These are phyloP conservation scores for Schizochytrium sp. DNA, from an alignment of 108 stramenopile species.

Conservation along the genomic window DNA sequence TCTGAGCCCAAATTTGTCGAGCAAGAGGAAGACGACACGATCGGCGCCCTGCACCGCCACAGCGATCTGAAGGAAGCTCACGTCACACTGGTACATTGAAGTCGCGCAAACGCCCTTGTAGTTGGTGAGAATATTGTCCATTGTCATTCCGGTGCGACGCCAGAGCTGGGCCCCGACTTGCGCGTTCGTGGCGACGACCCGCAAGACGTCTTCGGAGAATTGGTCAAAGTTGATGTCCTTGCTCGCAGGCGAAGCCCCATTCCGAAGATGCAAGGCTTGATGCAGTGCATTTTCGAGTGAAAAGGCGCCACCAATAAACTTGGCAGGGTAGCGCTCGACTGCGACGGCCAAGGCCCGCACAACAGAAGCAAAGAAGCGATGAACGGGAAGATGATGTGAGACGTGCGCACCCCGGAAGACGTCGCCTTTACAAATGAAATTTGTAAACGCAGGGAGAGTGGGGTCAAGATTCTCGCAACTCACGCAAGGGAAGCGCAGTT, in stretches of 20 bases:
- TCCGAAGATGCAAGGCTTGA: too few relatives aligned
- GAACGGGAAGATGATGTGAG: neutral
- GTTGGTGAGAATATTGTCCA: constrained; percentile 12
- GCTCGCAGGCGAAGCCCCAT: too few relatives aligned
- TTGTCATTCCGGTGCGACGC: neutral
- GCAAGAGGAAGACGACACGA: neutral
- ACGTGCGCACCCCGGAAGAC: neutral
- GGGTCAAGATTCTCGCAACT: neutral
- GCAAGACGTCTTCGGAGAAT: neutral
- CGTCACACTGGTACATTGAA: constrained; percentile 8
- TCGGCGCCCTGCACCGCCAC: neutral
- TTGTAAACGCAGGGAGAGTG: neutral
- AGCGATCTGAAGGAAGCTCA: neutral
- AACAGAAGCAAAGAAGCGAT: neutral
- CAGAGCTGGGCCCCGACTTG: neutral
- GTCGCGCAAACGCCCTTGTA: neutral
- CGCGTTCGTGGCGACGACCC: neutral
- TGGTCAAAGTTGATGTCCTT: neutral
- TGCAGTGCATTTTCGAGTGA: neutral
- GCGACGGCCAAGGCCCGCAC: neutral
- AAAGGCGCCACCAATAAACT: too few relatives aligned
- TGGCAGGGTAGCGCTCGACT: neutral
- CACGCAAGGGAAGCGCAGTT: neutral
- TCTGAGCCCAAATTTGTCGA: neutral
- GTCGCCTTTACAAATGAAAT: neutral